Percentiles rank a stretch among this genome's conserved stretches.
Conservation (phyloP, 176 grass and related monocot genomes). For the Oryza officinalis region DNA sequence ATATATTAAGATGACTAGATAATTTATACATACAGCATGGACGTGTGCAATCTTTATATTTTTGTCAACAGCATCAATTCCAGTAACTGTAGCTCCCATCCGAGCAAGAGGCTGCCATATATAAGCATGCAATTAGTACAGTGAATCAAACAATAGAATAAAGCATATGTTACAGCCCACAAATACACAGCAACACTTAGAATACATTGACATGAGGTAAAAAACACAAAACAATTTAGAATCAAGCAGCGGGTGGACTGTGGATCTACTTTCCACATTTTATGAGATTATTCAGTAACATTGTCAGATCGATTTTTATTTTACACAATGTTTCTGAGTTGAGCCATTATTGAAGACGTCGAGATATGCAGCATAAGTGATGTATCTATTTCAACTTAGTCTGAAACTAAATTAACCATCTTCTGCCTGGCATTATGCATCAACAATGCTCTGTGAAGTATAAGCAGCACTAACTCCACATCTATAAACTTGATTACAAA, state of each 20-base stretch:
- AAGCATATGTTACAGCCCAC: not conserved
- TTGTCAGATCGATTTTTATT: not conserved
- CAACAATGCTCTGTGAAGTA: not conserved
- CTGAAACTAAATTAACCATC: not conserved
- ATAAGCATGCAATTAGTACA: not conserved
- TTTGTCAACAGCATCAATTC: conserved; percentile 88
- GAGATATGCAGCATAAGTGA: not conserved
- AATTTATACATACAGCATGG: conserved; percentile 70
- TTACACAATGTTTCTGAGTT: not conserved
- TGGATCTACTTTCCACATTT: not conserved
- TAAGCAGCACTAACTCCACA: not conserved
- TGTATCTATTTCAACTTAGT: not conserved
- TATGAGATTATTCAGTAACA: conserved; percentile 5
- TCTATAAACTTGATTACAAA: conserved; percentile 29
- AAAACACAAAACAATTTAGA: conserved; percentile 3
- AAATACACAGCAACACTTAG: not conserved
- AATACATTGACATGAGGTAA: not conserved
- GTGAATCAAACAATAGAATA: conserved; percentile 7
- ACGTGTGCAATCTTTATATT: conserved; percentile 91
- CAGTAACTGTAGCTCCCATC: conserved; percentile 87
- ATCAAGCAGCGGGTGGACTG: not conserved
- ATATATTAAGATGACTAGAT: conserved; percentile 18
- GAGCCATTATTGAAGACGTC: not conserved
- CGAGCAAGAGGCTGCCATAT: conserved; percentile 77
- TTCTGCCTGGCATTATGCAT: not conserved